These are phyloP conservation scores for Penicillium sp. DNA, from an alignment of 2,329 filamentous ascomycete genomes.

Conservation along the genomic window DNA sequence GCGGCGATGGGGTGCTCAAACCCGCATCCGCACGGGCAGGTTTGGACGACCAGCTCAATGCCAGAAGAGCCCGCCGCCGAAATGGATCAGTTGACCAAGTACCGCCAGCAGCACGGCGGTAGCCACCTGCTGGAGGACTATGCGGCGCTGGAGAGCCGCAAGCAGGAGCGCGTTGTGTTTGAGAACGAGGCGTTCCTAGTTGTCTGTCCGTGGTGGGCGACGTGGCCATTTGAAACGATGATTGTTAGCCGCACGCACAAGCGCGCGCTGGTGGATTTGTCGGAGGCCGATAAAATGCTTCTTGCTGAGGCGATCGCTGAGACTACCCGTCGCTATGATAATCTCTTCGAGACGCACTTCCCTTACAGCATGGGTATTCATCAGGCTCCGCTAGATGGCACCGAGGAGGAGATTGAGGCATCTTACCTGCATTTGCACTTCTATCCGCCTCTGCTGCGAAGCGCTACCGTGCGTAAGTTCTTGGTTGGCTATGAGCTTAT, in stretches of 20 bases:
- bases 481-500: slow-evolving; percentile 91
- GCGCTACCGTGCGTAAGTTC: slow-evolving; percentile 93
- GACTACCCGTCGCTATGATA: slow-evolving; percentile 89
- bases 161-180: slow-evolving; percentile 82
- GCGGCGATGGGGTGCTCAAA: slow-evolving; percentile 98
- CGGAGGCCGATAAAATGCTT: slow-evolving; percentile 65
- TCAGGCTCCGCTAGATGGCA: slow-evolving; percentile 84
- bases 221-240: slow-evolving; percentile 96
- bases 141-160: slow-evolving; percentile 74
- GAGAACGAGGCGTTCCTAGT: slow-evolving; percentile 83
- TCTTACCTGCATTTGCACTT: slow-evolving; percentile 97
- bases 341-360: slow-evolving; percentile 94
- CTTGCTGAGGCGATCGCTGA: slow-evolving; percentile 85
- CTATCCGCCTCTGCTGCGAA: slow-evolving; percentile 88
- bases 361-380: slow-evolving; percentile 97
- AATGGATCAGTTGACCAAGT: slow-evolving; percentile 73
- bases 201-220: slow-evolving; percentile 95
- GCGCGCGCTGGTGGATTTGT: slow-evolving; percentile 79
- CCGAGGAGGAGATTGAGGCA: slow-evolving; percentile 77
- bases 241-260: slow-evolving; percentile 82
- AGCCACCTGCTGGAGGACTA: slow-evolving; percentile 84
- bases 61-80: slow-evolving; percentile 87
- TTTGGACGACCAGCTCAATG: slow-evolving; percentile 89
- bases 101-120: slow-evolving; percentile 69
- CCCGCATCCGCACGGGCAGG: slow-evolving; percentile 93